Evolutionary conservation across 129 eudicot species (phyloP), one percentile per base, ranked within the genome.

Genomic region (Pseudognaphalium luteoalbum): DNA sequence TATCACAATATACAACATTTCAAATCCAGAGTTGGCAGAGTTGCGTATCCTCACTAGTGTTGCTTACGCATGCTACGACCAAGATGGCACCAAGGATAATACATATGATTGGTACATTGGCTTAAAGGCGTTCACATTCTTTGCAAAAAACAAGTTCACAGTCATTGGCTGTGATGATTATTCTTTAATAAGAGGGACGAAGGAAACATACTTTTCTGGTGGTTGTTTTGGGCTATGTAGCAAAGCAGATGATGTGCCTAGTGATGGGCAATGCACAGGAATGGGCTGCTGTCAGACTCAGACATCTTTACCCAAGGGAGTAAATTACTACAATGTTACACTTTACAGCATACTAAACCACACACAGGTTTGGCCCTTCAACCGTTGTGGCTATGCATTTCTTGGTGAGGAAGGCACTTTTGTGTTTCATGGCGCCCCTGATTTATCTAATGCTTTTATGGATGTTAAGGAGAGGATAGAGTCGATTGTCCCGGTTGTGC

Each of bases 281-380:
- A 62, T 60, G 44, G 91, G 88, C 7, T 87, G 91, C 22, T 84
- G 88, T 73, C 88, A 81, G 73, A 78, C 76, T 25, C 28, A 25
- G 28, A 25, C 28, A 11, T 25, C 81, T 15, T 77, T 83, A 11
- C 79, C 90, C 3, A 77, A 77, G 11, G 87, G 85, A 20, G 19
- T 86, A 14, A 25, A 20, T 58, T 0, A n/a, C 14, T 73, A n/a
- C 52, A 3, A 0, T 1, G 7, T 39, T 69, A 0, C 1, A 2
- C 8, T 75, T 0, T 3, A 1, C 8, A 14, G 59, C 63, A 29
- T 61, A 7, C 1, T 7, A 0, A 71, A 39, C 41, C 81, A 70
- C n/a, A 42, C 52, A 3, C 0, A n/a, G 1, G 79, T 80, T 12
- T 64, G 15, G 44, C 17, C 37, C 20, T 25, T 28, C 39, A 28